Base-by-base conservation (phyloP, 768 basidiomycete genomes). In the Leccinum broughii region DNA sequence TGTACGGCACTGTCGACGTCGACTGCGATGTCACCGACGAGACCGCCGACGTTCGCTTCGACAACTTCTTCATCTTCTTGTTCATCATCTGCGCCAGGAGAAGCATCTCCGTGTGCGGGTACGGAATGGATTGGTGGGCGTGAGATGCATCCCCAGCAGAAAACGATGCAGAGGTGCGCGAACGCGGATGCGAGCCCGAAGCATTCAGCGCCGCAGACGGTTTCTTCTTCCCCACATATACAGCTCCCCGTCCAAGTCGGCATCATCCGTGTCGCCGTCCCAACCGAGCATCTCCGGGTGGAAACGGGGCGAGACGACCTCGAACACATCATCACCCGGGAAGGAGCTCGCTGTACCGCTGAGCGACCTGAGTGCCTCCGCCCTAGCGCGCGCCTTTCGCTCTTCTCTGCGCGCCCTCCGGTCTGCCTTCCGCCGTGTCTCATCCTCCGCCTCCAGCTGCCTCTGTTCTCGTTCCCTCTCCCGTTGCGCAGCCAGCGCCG, bases 141-240 rank as follows among this genome's bases (percentile, higher is more conserved):
- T 64, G 82, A 77, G n/a, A 51, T 30, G 56, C 24, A 39, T 67
- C 69, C 24, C 69, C 67, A 34, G 66, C 60, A 24, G 80, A 79
- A 28, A 74, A 51, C 0, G 84, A 85, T 5, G 82, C 72, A 5
- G 86, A 85, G 0, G 87, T 87, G 34, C 83, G 80, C 4, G 86
- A 88, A 37, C 80, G 83, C 4, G 84, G 85, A 59, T 85, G 83
- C 0, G 87, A 88, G 28, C 80, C 62, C 0, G 72, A 73, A 8
- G 63, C 82, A 30, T 77, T 77, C 10, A 71, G 64, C 26, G 67
- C 71, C 4, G 67, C 70, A 2, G 75, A 69, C 0, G 68, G 48
- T 17, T 56, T 71, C n/a, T 74, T 70, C 49, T 73, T 76, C 41
- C 11, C 41, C 22, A 22, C 22, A 22, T 22, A 22, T 1, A 22